Conservation (phyloP, 2,329 filamentous ascomycete genomes). For the Chaetomium strumarium region DNA sequence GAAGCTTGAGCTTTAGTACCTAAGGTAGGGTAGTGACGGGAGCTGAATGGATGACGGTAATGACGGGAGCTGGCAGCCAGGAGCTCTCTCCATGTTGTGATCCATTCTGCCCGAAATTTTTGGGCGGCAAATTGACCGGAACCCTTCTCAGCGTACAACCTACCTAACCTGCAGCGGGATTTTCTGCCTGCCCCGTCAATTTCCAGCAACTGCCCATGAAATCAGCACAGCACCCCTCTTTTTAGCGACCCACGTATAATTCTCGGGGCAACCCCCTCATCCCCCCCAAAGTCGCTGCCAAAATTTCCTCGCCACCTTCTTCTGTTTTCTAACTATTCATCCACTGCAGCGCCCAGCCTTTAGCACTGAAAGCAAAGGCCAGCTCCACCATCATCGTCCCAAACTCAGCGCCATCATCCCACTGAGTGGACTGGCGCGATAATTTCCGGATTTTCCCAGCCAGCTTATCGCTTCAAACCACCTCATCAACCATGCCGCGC, state of each 20-base stretch:
- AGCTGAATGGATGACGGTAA: too few relatives aligned
- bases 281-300: slow-evolving; percentile 23
- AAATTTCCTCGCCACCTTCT: slow-evolving; percentile 27
- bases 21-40: too few relatives aligned
- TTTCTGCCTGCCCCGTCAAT: too few relatives aligned
- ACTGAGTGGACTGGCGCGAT: too few relatives aligned
- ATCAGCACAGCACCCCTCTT: slow-evolving; percentile 24
- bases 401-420: slow-evolving; percentile 22
- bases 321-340: slow-evolving; percentile 26
- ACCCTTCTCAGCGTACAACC: too few relatives aligned
- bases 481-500: slow-evolving; percentile 37
- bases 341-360: slow-evolving; percentile 13
- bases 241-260: slow-evolving; percentile 25
- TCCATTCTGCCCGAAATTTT: too few relatives aligned
- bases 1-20: too few relatives aligned
- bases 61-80: too few relatives aligned
- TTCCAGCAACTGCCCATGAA: slow-evolving; percentile 18
- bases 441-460: too few relatives aligned
- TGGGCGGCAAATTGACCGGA: too few relatives aligned
- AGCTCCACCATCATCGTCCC: slow-evolving; percentile 27
- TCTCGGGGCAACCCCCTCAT: slow-evolving; percentile 25
- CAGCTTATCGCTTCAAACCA: slow-evolving; percentile 2
- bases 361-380: slow-evolving; percentile 9
- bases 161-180: too few relatives aligned
- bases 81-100: too few relatives aligned